Conservation (phyloP, 129 eudicot genomes). For the Apium graveolens region DNA sequence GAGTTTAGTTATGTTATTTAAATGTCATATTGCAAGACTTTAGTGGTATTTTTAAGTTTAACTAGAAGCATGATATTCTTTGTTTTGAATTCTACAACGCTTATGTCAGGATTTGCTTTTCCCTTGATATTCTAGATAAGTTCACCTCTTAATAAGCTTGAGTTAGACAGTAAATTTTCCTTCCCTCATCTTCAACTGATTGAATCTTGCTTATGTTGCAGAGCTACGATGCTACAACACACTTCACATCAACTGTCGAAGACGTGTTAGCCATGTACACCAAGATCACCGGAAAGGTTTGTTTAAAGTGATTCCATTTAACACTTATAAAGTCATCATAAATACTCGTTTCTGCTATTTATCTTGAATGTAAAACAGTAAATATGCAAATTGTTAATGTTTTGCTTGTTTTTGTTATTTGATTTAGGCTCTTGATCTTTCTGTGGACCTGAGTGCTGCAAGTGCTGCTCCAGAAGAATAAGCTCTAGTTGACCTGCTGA, state of each 20-base stretch:
- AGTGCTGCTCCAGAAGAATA: conserved; percentile 54
- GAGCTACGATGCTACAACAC: conserved; percentile 38
- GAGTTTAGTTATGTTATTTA: not conserved
- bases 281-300: conserved; percentile 84
- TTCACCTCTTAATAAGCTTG: not conserved
- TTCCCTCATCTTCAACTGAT: not conserved
- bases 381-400: not conserved
- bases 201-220: conserved; percentile 22
- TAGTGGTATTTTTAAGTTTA: no score
- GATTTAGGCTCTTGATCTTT: conserved; percentile 59
- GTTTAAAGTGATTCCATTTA: not conserved
- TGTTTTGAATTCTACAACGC: no score
- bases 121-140: not conserved
- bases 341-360: not conserved
- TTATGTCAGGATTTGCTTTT: not conserved
- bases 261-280: conserved; percentile 79
- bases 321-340: not conserved
- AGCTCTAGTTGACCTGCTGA: not conserved
- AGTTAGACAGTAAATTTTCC: no score
- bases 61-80: no score
- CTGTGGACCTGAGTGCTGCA: conserved; percentile 87
- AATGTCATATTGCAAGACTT: no score
- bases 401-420: not conserved
- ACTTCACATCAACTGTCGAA: conserved; percentile 76
- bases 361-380: no score